Evolutionary conservation across 257 asterid species (phyloP).

Genomic region (Solanum dulcamara): DNA sequence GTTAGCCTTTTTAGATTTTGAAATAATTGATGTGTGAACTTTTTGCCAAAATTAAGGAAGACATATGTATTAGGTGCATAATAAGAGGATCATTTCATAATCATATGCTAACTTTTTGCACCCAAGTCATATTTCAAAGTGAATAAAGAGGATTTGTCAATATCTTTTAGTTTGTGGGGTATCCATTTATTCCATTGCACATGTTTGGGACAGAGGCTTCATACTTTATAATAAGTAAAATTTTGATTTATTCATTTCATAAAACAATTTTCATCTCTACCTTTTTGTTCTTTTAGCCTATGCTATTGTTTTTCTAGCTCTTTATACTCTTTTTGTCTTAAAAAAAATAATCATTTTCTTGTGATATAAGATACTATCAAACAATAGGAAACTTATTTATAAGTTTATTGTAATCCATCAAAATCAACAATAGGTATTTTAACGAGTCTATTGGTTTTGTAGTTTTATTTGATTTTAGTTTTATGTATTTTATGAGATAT

Average conservation of each 20-base stretch:
- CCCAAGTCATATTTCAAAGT: not conserved
- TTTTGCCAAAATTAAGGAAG: not conserved
- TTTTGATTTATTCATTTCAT: not conserved
- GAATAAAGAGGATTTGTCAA: slow-evolving; percentile 1
- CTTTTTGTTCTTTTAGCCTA: not conserved
- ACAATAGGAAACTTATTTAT: not conserved
- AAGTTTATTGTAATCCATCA: not conserved
- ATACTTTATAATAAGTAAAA: not conserved
- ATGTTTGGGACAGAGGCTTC: not conserved
- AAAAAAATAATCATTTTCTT: not conserved
- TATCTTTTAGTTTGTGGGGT: not conserved
- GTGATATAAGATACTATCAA: not conserved
- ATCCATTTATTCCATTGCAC: not conserved
- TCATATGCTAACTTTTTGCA: not conserved
- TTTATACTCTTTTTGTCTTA: not conserved
- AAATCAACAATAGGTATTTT: not conserved
- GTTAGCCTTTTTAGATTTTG: not conserved
- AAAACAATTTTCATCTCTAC: not conserved
- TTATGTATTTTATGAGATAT: not conserved
- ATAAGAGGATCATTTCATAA: not conserved
- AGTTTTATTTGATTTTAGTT: not conserved
- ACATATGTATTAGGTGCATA: not conserved
- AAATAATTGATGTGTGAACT: not conserved
- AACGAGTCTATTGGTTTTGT: not conserved
- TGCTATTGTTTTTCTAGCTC: not conserved